Percentiles rank a stretch among this genome's conserved stretches.
These are phyloP conservation scores for Agastache rugosa DNA, from an alignment of 257 asterid species.

Conservation along the genomic window DNA sequence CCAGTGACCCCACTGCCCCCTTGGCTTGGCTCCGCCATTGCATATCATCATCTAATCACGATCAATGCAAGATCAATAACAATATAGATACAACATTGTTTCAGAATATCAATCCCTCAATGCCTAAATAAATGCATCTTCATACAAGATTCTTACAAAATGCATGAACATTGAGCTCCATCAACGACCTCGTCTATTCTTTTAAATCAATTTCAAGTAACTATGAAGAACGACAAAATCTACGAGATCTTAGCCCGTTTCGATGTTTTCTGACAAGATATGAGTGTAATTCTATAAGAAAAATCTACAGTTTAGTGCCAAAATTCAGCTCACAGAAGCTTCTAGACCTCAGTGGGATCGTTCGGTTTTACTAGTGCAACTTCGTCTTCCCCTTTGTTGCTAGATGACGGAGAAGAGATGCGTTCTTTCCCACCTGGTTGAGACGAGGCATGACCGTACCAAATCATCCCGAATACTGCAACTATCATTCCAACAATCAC, in stretches of 20 bases:
- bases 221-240: slow-evolving; percentile 13
- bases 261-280: slow-evolving; percentile 24
- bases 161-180: no score
- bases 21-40: no score
- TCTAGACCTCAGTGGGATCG: slow-evolving; percentile 52
- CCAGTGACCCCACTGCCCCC: no score
- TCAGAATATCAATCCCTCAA: no score
- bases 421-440: slow-evolving; percentile 76
- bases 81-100: no score
- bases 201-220: neutral
- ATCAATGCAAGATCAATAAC: no score
- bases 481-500: slow-evolving; percentile 71
- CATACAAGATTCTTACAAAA: no score
- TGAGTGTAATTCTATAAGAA: neutral
- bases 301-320: neutral
- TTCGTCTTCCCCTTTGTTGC: slow-evolving; percentile 45
- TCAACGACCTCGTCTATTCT: no score
- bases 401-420: slow-evolving; percentile 33
- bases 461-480: slow-evolving; percentile 73
- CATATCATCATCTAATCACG: no score
- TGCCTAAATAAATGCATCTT: no score
- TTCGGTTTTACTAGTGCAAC: slow-evolving; percentile 45
- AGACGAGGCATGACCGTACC: slow-evolving; percentile 76
- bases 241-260: neutral
- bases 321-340: slow-evolving; percentile 6